A percentile compares a stretch with the other conserved stretches of the same genome.
These are phyloP conservation scores for Phaffomyces thermotolerans DNA, from an alignment of 805 yeast genomes.

Conservation along the genomic window DNA sequence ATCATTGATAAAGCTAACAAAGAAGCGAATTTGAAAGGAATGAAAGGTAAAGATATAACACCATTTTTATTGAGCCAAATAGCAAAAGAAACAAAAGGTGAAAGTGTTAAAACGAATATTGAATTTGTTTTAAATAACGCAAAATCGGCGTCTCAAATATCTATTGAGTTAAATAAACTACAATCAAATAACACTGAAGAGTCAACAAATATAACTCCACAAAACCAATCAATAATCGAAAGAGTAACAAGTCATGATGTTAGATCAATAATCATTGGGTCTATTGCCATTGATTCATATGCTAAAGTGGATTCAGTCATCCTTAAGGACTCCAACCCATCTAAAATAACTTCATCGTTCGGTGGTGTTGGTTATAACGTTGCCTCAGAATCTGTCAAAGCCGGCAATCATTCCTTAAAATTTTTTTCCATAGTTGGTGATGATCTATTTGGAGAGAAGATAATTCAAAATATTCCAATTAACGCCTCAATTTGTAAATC, in stretches of 20 bases:
- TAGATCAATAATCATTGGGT: slow-evolving; percentile 53
- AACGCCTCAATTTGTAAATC: slow-evolving; percentile 16
- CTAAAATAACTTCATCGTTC: slow-evolving; percentile 43
- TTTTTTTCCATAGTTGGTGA: slow-evolving; percentile 56
- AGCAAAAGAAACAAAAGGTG: slow-evolving; percentile 62
- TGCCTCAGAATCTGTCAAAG: slow-evolving; percentile 50
- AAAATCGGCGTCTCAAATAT: slow-evolving; percentile 56
- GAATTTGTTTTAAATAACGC: slow-evolving; percentile 78
- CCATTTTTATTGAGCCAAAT: slow-evolving; percentile 67
- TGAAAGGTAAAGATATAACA: slow-evolving; percentile 69
- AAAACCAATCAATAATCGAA: neutral
- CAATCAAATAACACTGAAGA: too few species aligned
- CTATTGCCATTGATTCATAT: slow-evolving; percentile 69
- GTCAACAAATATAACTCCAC: neutral
- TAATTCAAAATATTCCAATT: slow-evolving; percentile 29
- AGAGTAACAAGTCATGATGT: slow-evolving; percentile 4
- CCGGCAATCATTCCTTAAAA: slow-evolving; percentile 25
- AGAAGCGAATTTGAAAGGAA: slow-evolving; percentile 45
- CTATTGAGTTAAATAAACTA: slow-evolving; percentile 29
- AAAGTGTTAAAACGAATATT: slow-evolving; percentile 61
- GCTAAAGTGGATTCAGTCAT: slow-evolving; percentile 35
- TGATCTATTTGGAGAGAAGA: slow-evolving; percentile 45
- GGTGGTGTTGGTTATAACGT: slow-evolving; percentile 89
- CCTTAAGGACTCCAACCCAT: slow-evolving; percentile 68
- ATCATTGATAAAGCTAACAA: slow-evolving; percentile 52